Evolutionary conservation across 306 rosid species (phyloP).

Genomic region (Parietaria judaica): DNA sequence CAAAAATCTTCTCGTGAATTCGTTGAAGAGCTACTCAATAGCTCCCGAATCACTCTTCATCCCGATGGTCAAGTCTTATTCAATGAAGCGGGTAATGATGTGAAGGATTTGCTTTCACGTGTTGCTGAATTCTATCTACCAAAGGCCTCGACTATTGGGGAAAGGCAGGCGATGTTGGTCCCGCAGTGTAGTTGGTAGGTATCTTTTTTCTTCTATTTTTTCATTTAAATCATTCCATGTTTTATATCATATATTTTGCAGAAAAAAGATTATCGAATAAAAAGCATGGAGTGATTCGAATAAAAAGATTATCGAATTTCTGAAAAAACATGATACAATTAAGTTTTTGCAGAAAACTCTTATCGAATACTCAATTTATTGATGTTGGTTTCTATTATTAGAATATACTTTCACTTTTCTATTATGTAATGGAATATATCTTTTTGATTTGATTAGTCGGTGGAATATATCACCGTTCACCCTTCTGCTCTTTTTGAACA

Average conservation of each 20-base stretch:
- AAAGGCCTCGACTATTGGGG: slow-evolving; percentile 30
- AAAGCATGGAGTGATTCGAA: no score
- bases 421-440: neutral
- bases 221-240: neutral
- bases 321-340: no score
- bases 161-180: slow-evolving; percentile 48
- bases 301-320: no score
- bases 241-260: neutral
- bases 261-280: no score
- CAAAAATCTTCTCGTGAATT: slow-evolving; percentile 48
- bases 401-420: neutral
- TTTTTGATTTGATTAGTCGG: neutral
- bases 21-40: slow-evolving; percentile 42
- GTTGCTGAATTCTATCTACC: slow-evolving; percentile 57
- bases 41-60: slow-evolving; percentile 49
- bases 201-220: neutral
- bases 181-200: slow-evolving; percentile 65
- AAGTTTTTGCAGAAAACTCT: neutral
- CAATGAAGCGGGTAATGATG: slow-evolving; percentile 49
- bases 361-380: neutral
- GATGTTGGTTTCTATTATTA: neutral
- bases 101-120: slow-evolving; percentile 62
- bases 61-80: slow-evolving; percentile 61
- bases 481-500: slow-evolving; percentile 9
- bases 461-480: neutral